phyloP scores from a whole-genome alignment of 352 stramenopile species.

The Globisporangium iwayamae region DNA sequence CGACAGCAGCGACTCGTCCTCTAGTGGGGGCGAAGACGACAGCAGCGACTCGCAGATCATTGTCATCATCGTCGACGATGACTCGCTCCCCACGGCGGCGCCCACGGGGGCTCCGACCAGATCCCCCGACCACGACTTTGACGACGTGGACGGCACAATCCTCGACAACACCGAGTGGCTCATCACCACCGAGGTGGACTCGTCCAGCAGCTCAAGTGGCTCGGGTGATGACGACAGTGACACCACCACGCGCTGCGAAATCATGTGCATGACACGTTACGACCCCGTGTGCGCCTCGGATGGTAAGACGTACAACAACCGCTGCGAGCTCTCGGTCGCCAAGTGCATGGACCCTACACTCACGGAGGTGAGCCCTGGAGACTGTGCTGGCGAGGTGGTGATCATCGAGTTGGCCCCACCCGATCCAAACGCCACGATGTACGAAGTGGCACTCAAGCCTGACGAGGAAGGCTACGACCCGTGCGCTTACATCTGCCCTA shows the following conservation, averaged over 20 bases:
- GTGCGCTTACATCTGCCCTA: slow-evolving; percentile 17
- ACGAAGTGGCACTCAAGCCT: not conserved
- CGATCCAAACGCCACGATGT: not conserved
- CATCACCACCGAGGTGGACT: not conserved
- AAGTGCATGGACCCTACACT: slow-evolving; percentile 11
- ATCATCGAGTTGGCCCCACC: not conserved
- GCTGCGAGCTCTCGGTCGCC: slow-evolving; percentile 11
- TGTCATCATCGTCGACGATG: too few relatives aligned
- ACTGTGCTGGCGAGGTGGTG: not conserved
- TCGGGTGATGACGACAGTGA: not conserved
- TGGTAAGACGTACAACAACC: slow-evolving; percentile 19
- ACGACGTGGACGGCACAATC: not conserved
- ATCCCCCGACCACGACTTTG: not conserved
- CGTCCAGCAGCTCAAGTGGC: not conserved
- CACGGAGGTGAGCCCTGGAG: not conserved
- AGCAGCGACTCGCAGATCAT: too few relatives aligned
- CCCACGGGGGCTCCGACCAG: too few relatives aligned
- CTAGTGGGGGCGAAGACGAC: not conserved
- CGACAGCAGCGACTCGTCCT: not conserved
- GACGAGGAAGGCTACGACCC: slow-evolving; percentile 3
- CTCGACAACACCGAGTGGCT: not conserved
- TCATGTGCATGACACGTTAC: slow-evolving; percentile 11
- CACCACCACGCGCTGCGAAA: not conserved
- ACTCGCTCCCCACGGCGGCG: too few relatives aligned
- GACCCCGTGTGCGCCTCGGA: slow-evolving; percentile 21